These are phyloP conservation scores for Achaetomium macrosporum DNA, from an alignment of 2,329 filamentous ascomycete species.

Conservation along the genomic window DNA sequence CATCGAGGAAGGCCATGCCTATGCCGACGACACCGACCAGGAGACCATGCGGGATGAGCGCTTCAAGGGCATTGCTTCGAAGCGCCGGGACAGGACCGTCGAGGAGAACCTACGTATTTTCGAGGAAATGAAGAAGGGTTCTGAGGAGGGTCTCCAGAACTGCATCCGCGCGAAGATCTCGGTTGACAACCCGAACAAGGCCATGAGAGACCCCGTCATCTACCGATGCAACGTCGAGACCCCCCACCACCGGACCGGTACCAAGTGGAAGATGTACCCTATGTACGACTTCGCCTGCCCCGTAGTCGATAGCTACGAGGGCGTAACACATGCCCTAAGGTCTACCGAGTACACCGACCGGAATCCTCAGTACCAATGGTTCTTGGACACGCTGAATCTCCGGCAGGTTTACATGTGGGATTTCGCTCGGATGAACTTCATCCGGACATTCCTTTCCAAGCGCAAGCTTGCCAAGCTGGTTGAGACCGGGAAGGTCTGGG, in stretches of 20 bases:
- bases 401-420: slow-evolving; percentile 80
- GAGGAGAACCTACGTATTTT: slow-evolving; percentile 85
- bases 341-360: slow-evolving; percentile 86
- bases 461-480: slow-evolving; percentile 81
- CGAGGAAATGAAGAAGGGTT: slow-evolving; percentile 87
- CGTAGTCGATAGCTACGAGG: slow-evolving; percentile 73
- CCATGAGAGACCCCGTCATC: slow-evolving; percentile 93
- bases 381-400: slow-evolving; percentile 66
- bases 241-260: slow-evolving; percentile 71
- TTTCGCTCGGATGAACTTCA: slow-evolving; percentile 77
- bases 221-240: slow-evolving; percentile 78
- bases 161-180: slow-evolving; percentile 95
- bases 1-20: slow-evolving; percentile 82
- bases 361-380: slow-evolving; percentile 83
- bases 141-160: slow-evolving; percentile 71
- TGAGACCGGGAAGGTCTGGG: slow-evolving; percentile 67
- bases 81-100: slow-evolving; percentile 67
- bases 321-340: slow-evolving; percentile 75
- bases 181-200: slow-evolving; percentile 87
- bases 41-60: slow-evolving; percentile 83
- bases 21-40: slow-evolving; percentile 89
- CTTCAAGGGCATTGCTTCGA: slow-evolving; percentile 76
- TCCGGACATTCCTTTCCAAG: slow-evolving; percentile 77
- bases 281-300: slow-evolving; percentile 85
- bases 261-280: slow-evolving; percentile 77